A percentile compares a stretch with the other conserved stretches of the same genome.
phyloP scores from a whole-genome alignment of 768 basidiomycete genomes.

The Neoboletus magnificus region DNA sequence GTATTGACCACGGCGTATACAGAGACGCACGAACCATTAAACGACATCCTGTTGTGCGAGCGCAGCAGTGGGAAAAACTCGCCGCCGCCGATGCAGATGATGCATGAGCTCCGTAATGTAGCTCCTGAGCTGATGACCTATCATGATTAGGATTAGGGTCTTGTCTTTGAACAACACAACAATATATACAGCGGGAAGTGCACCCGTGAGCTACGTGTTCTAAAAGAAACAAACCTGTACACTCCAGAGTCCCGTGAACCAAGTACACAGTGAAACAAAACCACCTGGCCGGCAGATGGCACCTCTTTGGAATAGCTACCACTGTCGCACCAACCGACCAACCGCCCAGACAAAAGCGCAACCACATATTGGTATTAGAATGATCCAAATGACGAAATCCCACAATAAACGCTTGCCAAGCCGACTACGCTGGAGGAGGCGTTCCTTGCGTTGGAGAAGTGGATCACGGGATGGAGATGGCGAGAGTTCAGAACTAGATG shows the following conservation, averaged over 20 bases:
- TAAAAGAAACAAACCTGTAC: neutral
- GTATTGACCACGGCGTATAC: neutral
- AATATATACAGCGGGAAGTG: neutral
- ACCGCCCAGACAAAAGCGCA: conserved; percentile 55
- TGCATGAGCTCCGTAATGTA: neutral
- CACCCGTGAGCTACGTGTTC: conserved; percentile 1
- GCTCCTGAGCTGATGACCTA: neutral
- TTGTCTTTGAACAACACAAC: neutral
- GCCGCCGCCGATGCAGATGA: neutral
- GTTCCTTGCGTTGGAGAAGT: conserved; percentile 83
- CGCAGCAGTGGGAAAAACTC: neutral
- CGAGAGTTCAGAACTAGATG: conserved; percentile 15
- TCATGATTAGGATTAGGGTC: neutral
- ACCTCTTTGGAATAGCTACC: conserved; percentile 38
- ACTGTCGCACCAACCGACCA: conserved; percentile 49
- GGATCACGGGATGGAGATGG: conserved; percentile 49
- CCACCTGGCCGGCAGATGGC: conserved; percentile 7
- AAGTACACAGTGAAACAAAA: neutral
- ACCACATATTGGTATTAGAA: conserved; percentile 58
- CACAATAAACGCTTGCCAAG: conserved; percentile 70
- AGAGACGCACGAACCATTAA: neutral
- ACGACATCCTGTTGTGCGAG: neutral
- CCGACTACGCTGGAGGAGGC: conserved; percentile 72
- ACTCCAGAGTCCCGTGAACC: conserved; percentile 4
- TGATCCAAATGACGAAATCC: conserved; percentile 81